Conservation (phyloP, 1,139 yeast genomes). For the Sugiyamaella paludigena region DNA sequence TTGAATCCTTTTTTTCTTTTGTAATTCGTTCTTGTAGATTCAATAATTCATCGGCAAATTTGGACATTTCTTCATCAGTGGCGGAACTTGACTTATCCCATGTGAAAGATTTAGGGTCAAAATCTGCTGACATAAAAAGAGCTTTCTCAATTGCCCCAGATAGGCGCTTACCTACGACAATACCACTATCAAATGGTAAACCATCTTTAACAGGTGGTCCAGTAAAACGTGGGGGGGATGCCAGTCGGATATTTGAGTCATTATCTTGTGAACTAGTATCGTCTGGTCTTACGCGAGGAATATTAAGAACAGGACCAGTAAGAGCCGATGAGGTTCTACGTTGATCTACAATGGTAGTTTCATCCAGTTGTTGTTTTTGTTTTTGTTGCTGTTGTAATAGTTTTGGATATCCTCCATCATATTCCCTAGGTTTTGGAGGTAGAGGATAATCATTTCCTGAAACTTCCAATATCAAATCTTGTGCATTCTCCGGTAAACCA, state of each 20-base stretch:
- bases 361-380: not conserved
- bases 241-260: too few relatives aligned
- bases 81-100: conserved; percentile 58
- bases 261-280: too few relatives aligned
- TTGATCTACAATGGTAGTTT: not conserved
- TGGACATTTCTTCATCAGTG: conserved; percentile 70
- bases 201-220: too few relatives aligned
- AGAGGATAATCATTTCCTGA: conserved; percentile 12
- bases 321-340: not conserved
- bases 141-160: conserved; percentile 7
- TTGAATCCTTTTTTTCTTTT: conserved; percentile 61
- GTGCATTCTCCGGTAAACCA: conserved; percentile 30
- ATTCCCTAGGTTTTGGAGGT: conserved; percentile 7
- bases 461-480: conserved; percentile 28
- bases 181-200: too few relatives aligned
- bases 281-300: too few relatives aligned
- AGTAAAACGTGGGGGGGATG: too few relatives aligned
- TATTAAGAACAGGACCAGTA: not conserved
- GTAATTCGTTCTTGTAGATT: conserved; percentile 54
- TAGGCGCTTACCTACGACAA: not conserved
- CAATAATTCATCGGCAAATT: conserved; percentile 58
- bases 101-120: conserved; percentile 54
- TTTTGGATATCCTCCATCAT: too few relatives aligned
- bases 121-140: conserved; percentile 34
- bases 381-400: too few relatives aligned